Conservation (phyloP, 1,284 basidiomycete species). For the Cutaneotrichosporon sp. region DNA sequence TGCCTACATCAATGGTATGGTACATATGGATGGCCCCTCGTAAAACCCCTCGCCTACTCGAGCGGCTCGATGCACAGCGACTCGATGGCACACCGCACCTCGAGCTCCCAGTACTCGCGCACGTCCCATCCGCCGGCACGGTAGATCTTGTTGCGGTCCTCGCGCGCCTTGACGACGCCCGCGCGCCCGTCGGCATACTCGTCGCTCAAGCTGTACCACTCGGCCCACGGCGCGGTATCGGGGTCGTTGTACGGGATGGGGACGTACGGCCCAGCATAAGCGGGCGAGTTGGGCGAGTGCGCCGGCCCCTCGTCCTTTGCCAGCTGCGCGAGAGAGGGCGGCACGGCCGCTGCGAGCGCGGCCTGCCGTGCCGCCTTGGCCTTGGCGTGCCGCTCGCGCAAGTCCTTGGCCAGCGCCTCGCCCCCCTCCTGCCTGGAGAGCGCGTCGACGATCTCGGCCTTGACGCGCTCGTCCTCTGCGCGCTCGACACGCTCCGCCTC, state of each 20-base stretch:
- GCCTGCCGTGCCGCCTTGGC: constrained; percentile 39
- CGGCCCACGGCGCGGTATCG: constrained; percentile 25
- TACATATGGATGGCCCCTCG: background rate
- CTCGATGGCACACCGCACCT: constrained; percentile 72
- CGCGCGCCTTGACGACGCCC: constrained; percentile 64
- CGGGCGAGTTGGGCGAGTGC: constrained; percentile 40
- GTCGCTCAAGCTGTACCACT: constrained; percentile 34
- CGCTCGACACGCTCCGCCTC: constrained; percentile 67
- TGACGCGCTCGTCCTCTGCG: constrained; percentile 55
- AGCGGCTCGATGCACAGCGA: constrained; percentile 59
- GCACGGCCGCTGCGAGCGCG: constrained; percentile 35
- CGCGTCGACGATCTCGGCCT: constrained; percentile 70
- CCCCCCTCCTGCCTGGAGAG: constrained; percentile 62
- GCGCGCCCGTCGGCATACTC: constrained; percentile 53
- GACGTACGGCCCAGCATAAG: constrained; percentile 50
- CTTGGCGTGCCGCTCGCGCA: constrained; percentile 57
- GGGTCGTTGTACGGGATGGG: constrained; percentile 48
- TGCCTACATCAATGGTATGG: constrained; percentile 10
- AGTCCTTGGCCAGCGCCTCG: constrained; percentile 58
- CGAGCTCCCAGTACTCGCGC: constrained; percentile 83
- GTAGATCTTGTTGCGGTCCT: constrained; percentile 76
- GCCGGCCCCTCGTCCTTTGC: constrained; percentile 14
- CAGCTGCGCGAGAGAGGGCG: constrained; percentile 21
- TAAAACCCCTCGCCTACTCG: background rate
- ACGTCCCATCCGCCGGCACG: constrained; percentile 79